These are phyloP conservation scores for Aleurites moluccanus DNA, from an alignment of 441 rosid species.

Conservation along the genomic window DNA sequence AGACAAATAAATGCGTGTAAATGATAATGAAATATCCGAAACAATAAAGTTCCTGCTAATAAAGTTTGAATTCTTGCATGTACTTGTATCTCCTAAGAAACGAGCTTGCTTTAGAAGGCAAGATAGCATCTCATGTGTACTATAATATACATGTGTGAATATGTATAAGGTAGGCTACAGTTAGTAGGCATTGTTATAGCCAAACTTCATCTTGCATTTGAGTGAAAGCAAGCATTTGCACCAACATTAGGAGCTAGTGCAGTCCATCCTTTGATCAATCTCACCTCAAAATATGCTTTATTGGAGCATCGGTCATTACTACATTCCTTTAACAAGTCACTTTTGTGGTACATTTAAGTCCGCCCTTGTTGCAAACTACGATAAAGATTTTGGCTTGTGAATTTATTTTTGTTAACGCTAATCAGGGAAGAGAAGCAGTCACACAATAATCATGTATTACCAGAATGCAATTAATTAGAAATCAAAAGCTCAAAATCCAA, in stretches of 20 bases:
- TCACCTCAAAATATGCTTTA: background rate
- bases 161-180: background rate
- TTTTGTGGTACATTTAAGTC: background rate
- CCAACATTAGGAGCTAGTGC: background rate
- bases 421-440: background rate
- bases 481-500: constrained; percentile 15
- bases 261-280: background rate
- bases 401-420: background rate
- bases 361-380: background rate
- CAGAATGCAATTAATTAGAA: background rate
- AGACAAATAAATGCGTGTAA: background rate
- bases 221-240: constrained; percentile 5
- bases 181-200: background rate
- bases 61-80: background rate
- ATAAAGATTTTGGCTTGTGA: background rate
- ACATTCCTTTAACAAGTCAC: constrained; percentile 11
- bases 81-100: background rate
- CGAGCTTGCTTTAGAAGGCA: background rate
- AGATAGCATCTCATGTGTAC: background rate
- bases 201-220: background rate
- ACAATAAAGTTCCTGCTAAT: constrained; percentile 12
- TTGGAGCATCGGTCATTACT: background rate
- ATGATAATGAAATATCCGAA: constrained; percentile 14
- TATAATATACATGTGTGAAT: constrained; percentile 2
- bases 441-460: background rate